Conservation (phyloP, 306 rosid genomes). For the Cucurbita pepo region DNA sequence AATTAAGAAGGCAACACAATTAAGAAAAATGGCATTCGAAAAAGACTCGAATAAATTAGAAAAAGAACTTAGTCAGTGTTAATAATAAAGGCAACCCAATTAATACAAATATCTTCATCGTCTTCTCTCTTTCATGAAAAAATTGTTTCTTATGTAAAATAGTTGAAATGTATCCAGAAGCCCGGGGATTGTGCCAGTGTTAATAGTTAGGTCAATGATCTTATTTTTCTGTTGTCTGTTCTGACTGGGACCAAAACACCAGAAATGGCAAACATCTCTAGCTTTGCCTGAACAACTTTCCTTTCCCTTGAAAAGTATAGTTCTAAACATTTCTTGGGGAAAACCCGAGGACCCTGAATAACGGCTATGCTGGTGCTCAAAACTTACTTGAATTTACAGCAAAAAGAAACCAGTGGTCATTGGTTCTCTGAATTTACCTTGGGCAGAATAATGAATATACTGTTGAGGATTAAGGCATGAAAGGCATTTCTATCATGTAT, state of each 20-base stretch:
- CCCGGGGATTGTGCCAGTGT: neutral
- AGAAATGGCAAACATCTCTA: neutral
- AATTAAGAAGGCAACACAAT: too few species aligned
- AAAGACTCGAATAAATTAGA: neutral
- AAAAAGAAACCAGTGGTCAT: neutral
- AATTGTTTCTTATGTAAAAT: neutral
- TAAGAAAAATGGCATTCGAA: neutral
- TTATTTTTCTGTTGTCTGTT: neutral
- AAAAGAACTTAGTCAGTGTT: neutral
- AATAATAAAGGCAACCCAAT: neutral
- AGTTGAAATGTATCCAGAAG: neutral
- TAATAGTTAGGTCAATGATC: neutral
- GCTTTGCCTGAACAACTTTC: neutral
- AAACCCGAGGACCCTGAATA: neutral
- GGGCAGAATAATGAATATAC: neutral
- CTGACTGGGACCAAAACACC: neutral
- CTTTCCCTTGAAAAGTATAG: neutral
- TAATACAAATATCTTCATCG: neutral
- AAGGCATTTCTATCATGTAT: neutral
- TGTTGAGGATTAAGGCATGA: neutral
- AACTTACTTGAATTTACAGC: neutral
- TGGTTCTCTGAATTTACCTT: neutral
- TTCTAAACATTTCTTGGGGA: neutral
- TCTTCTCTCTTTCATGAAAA: neutral
- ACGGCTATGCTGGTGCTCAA: neutral